These are phyloP conservation scores for Didymella segeticola DNA, from an alignment of 2,329 filamentous ascomycete species.

Conservation along the genomic window DNA sequence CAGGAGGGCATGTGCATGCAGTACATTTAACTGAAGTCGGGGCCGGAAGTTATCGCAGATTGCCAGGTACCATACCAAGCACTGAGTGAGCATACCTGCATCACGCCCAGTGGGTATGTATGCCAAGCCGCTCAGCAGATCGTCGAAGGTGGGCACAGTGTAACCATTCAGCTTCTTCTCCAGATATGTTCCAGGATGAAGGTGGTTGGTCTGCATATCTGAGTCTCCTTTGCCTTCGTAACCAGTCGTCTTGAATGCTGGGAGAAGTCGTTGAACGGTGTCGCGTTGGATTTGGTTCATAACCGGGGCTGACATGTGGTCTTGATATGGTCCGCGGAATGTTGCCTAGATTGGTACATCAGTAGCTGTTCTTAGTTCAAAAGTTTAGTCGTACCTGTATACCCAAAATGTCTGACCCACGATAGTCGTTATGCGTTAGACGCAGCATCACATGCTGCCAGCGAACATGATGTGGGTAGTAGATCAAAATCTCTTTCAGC, in stretches of 20 bases:
- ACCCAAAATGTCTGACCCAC: conserved; percentile 26
- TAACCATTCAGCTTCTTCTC: conserved; percentile 9
- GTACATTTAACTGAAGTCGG: conserved; percentile 32
- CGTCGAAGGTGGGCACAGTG: conserved; percentile 27
- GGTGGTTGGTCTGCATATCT: conserved; percentile 20
- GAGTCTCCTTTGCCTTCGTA: conserved; percentile 22
- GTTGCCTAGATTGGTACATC: not conserved
- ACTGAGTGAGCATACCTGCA: not conserved
- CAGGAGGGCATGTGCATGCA: conserved; percentile 34
- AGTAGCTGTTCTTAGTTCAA: not conserved
- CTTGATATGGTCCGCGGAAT: conserved; percentile 21
- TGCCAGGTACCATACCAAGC: not conserved
- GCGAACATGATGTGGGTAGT: conserved; percentile 38
- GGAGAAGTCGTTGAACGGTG: conserved; percentile 10
- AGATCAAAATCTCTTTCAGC: conserved; percentile 34
- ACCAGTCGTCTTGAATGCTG: conserved; percentile 16
- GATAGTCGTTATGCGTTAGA: conserved; percentile 30
- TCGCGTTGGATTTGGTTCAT: conserved; percentile 28
- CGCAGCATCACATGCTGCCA: conserved; percentile 33
- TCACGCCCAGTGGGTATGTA: not conserved
- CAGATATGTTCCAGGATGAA: conserved; percentile 15
- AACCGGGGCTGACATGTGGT: conserved; percentile 1
- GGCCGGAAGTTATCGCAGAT: conserved; percentile 23
- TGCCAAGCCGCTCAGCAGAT: conserved; percentile 28
- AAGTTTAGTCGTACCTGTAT: conserved; percentile 22